Evolutionary conservation across 257 asterid species (phyloP).

Genomic region (Solanum gracilifrons): DNA sequence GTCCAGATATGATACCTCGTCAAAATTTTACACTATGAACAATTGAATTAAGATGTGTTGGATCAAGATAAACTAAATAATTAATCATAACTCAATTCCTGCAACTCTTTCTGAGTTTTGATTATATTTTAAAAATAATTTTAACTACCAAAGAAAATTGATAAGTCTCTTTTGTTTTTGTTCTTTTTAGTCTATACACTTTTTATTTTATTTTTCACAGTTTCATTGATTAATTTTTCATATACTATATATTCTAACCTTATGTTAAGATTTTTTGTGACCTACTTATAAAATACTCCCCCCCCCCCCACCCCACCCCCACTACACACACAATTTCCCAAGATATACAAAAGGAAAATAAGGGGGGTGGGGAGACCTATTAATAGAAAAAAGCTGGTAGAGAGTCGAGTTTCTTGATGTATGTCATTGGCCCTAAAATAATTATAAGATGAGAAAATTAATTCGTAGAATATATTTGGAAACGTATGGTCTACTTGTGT

Average conservation of each 20-base stretch:
- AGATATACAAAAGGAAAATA: background rate
- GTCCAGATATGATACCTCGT: background rate
- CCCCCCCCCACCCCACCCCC: background rate
- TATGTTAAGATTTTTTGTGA: background rate
- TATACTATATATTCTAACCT: background rate
- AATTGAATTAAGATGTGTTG: background rate
- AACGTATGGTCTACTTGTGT: conserved; percentile 31
- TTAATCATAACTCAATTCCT: background rate
- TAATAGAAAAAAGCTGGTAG: conserved; percentile 1
- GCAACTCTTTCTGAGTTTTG: background rate
- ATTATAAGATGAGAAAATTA: background rate
- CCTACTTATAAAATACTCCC: background rate
- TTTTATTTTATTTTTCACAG: background rate
- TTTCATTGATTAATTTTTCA: background rate
- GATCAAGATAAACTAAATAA: background rate
- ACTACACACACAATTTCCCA: background rate
- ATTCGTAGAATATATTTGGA: background rate
- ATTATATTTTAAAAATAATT: background rate
- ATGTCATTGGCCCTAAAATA: background rate
- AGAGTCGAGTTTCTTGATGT: conserved; percentile 20
- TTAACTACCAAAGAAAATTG: background rate
- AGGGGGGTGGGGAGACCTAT: background rate
- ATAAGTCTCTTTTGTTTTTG: background rate
- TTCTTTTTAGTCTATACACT: background rate
- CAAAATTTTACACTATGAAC: background rate